Percentiles rank a stretch among this genome's conserved stretches.
These are phyloP conservation scores for Solanum lycopersicoides DNA, from an alignment of 257 asterid genomes.

Conservation along the genomic window DNA sequence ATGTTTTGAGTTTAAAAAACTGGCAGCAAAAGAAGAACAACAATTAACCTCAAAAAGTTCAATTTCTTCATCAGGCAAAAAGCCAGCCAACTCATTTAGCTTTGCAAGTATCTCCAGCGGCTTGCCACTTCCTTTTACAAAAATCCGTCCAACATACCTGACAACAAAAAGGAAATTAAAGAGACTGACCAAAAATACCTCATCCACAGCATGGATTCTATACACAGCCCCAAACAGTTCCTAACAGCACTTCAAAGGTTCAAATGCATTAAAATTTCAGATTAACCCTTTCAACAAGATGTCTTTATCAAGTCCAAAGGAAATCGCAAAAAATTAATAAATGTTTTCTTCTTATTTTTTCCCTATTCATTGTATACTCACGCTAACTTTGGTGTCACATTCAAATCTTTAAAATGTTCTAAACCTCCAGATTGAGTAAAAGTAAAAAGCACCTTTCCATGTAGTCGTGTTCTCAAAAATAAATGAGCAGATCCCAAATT, in stretches of 20 bases:
- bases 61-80: conserved; percentile 60
- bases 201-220: neutral
- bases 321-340: neutral
- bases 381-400: neutral
- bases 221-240: neutral
- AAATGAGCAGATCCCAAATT: neutral
- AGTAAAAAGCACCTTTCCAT: neutral
- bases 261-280: neutral
- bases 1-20: neutral
- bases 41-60: conserved; percentile 65
- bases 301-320: neutral
- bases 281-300: neutral
- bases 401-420: neutral
- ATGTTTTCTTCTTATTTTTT: neutral
- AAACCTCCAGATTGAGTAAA: neutral
- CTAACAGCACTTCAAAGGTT: neutral
- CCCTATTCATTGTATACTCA: neutral
- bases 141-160: conserved; percentile 65
- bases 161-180: neutral
- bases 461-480: neutral
- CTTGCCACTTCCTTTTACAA: conserved; percentile 54
- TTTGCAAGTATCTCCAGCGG: conserved; percentile 48
- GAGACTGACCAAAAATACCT: neutral
- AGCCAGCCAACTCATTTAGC: conserved; percentile 70
- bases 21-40: neutral